Evolutionary conservation across 1,284 basidiomycete species (phyloP).

Genomic region (Moesziomyces aphidis): DNA sequence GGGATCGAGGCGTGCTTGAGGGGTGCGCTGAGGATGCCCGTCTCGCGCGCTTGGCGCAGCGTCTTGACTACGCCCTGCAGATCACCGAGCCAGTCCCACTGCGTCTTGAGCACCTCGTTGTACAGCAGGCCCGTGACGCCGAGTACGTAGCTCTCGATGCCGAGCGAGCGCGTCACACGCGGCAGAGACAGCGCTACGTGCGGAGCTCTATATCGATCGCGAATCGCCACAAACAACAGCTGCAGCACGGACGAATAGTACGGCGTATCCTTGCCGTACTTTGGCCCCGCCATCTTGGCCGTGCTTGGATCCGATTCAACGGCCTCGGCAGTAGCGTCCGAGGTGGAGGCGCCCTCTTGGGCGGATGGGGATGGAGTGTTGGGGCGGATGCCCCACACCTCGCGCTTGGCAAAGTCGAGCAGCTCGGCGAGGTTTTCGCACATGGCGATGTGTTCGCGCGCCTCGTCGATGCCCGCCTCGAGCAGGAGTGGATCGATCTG

Average conservation of each 20-base stretch:
- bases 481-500: conserved; percentile 29
- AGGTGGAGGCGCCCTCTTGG: background rate
- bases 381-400: conserved; percentile 42
- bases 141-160: conserved; percentile 56
- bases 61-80: conserved; percentile 26
- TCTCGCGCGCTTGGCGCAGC: conserved; percentile 39
- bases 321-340: background rate
- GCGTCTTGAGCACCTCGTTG: conserved; percentile 58
- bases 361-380: background rate
- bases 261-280: conserved; percentile 51
- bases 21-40: conserved; percentile 31
- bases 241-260: conserved; percentile 61
- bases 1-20: conserved; percentile 1
- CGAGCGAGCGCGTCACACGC: conserved; percentile 37
- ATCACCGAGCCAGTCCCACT: conserved; percentile 57
- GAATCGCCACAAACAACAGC: conserved; percentile 53
- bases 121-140: conserved; percentile 59
- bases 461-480: conserved; percentile 51
- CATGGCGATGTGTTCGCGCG: conserved; percentile 35
- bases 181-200: conserved; percentile 52
- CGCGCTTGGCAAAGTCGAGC: conserved; percentile 35
- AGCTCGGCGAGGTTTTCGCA: conserved; percentile 46
- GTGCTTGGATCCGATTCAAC: background rate
- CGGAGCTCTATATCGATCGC: conserved; percentile 54
- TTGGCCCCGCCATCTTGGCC: conserved; percentile 8